Evolutionary conservation across 176 grass and related monocot genomes (phyloP), one percentile per base, ranked within the genome.

Genomic region (Chrysopogon serrulatus): DNA sequence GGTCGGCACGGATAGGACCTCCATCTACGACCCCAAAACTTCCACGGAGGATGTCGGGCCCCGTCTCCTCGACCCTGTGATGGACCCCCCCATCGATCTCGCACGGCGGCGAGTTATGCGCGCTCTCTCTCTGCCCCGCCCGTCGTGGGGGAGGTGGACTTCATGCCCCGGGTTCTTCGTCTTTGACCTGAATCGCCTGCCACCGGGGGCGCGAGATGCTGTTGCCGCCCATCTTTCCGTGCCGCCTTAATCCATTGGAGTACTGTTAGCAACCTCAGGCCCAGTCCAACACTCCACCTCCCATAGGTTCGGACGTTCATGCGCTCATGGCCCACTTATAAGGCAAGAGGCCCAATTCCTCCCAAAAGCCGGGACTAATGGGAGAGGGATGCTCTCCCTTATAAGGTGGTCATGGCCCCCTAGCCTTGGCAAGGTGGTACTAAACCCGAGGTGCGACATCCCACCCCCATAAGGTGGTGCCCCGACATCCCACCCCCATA

Each of bases 211-310:
- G 5, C 2, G 0, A 16, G 0, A 13, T 67, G 16, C 43, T 43
- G 12, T 30, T 12, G 28, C 78, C 78, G 31, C 78, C 78, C 6
- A 16, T 80, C 62, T 80, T 80, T 13, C 78, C 63, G 0, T 49
- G 62, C 63, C 59, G 40, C 78, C 10, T 80, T 43, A 80, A 49
- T 42, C 62, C 62, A 11, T 13, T 80, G 19, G 78, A 80, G 42
- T 68, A n/a, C n/a, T n/a, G n/a, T n/a, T n/a, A n/a, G n/a, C n/a
- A n/a, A n/a, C n/a, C n/a, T n/a, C n/a, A n/a, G n/a, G n/a, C n/a
- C n/a, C n/a, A n/a, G n/a, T n/a, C n/a, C n/a, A n/a, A n/a, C n/a
- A n/a, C n/a, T n/a, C n/a, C n/a, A n/a, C n/a, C n/a, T n/a, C n/a
- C n/a, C n/a, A n/a, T n/a, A n/a, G n/a, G n/a, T n/a, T n/a, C n/a